Conservation (phyloP, 2,329 filamentous ascomycete genomes). For the Fusarium setosum region DNA sequence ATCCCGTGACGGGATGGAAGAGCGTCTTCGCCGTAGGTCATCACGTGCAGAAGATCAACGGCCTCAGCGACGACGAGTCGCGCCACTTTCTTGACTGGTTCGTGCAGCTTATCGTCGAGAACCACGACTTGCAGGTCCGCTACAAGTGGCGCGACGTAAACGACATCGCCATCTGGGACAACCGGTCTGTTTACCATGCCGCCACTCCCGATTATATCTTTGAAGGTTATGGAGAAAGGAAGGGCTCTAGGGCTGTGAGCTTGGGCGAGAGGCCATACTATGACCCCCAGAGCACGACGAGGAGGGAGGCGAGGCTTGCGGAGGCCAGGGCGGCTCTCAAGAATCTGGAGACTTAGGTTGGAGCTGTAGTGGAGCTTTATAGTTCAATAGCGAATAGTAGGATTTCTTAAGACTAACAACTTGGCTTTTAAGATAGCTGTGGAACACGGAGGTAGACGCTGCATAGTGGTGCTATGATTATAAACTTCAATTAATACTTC, state of each 20-base stretch:
- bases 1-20: constrained; percentile 73
- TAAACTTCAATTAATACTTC: too few relatives aligned
- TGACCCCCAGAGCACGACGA: constrained; percentile 61
- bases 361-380: too few relatives aligned
- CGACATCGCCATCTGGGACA: constrained; percentile 69
- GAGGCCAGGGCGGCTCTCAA: too few relatives aligned
- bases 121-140: constrained; percentile 62
- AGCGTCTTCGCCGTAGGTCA: constrained; percentile 55
- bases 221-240: constrained; percentile 60
- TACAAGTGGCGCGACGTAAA: constrained; percentile 58
- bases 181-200: constrained; percentile 67
- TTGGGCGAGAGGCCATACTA: constrained; percentile 67
- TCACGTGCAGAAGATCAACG: constrained; percentile 57
- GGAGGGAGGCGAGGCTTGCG: too few relatives aligned
- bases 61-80: constrained; percentile 55
- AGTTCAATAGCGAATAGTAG: too few relatives aligned
- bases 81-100: constrained; percentile 55
- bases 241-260: constrained; percentile 64
- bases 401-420: too few relatives aligned
- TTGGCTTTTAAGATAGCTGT: too few relatives aligned
- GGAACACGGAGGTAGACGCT: too few relatives aligned
- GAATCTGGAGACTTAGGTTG: too few relatives aligned
- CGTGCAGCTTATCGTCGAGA: constrained; percentile 54
- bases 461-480: too few relatives aligned
- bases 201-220: constrained; percentile 72